Base-by-base conservation (phyloP, 2,329 filamentous ascomycete genomes). In the Phaeosphaeriaceae sp. region DNA sequence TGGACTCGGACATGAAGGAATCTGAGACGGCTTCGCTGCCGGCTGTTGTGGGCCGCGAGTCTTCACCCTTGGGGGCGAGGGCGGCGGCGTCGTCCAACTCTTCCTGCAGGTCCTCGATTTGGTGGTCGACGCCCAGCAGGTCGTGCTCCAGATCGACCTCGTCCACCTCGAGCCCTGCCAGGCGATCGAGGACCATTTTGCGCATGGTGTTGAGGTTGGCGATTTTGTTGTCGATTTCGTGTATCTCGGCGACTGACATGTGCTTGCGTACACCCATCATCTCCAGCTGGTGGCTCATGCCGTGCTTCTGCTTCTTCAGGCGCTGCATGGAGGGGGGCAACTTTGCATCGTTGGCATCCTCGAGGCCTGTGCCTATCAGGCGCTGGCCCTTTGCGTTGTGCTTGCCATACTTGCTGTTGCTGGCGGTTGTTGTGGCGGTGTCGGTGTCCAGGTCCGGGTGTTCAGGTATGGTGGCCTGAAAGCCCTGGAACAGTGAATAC, bases 221-320 rank as follows among this genome's bases (percentile, higher is more conserved):
- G 56, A 99, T 93, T 75, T 97, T 99, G 76, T 89, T 92, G 76
- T 99, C 94, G 53, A 99, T 96, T 68, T 99, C 94, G 52, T 87
- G 86, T 50, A 99, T 97, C 74, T 99, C 94, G 56, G 90, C 89
- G 66, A 91, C 94, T 61, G 92, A 93, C 93, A 99, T 97, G 68
- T 94, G 96, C 75, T 99, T 99, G 51, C 94, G 85, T 54, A 97
- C 86, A 3, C 88, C 84, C 77, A 97, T 86, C 84, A 97, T 90
- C 68, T 97, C 92, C 61, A 99, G 79, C 60, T 90, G 85, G 72
- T 95, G 92, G 77, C 88, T 87, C 77, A 97, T 82, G 45, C 83
- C 80, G 35, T 88, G 83, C 72, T 90, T 90, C 61, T 96, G 91
- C 69, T 87, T 89, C 73, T 89, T 90, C 58, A 97, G 75, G 60